A percentile compares a stretch with the other conserved stretches of the same genome.
Evolutionary conservation across 2,329 filamentous ascomycete species (phyloP).

Genomic region (Stagonosporopsis vannaccii): DNA sequence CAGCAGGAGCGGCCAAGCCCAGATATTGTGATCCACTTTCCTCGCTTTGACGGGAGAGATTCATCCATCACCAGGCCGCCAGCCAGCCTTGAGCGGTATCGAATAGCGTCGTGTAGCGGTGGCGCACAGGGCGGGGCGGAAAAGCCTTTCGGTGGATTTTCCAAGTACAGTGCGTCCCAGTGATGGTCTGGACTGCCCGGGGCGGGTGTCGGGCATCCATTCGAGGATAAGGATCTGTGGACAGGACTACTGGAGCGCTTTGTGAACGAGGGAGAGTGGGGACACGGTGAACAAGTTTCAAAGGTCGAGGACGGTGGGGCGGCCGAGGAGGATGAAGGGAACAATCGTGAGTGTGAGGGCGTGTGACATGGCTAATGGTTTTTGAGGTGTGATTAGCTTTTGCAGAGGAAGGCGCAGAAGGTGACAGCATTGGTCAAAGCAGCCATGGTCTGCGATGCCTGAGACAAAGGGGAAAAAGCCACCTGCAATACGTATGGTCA

Average conservation of each 20-base stretch:
- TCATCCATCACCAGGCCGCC: background rate
- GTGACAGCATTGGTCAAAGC: background rate
- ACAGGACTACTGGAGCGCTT: background rate
- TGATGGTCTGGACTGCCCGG: background rate
- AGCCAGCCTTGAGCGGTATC: background rate
- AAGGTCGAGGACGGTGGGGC: background rate
- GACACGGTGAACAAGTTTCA: background rate
- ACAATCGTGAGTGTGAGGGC: constrained; percentile 14
- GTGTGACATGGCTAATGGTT: background rate
- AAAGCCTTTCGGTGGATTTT: constrained; percentile 1
- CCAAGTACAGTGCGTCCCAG: background rate
- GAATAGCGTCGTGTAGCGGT: background rate
- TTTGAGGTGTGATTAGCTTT: background rate
- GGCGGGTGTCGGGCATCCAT: background rate
- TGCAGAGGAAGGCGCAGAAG: background rate
- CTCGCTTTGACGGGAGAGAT: background rate
- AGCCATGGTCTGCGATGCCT: background rate
- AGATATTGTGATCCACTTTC: background rate
- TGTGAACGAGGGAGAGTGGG: background rate
- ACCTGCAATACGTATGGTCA: background rate
- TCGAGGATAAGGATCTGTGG: constrained; percentile 1
- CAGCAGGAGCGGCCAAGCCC: constrained; percentile 6
- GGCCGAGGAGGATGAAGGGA: constrained; percentile 19
- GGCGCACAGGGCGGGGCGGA: constrained; percentile 7
- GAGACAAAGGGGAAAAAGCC: background rate